Percentiles rank a stretch among this genome's conserved stretches.
These are phyloP conservation scores for Filosporella fistucella DNA, from an alignment of 495 filamentous ascomycete species.

Conservation along the genomic window DNA sequence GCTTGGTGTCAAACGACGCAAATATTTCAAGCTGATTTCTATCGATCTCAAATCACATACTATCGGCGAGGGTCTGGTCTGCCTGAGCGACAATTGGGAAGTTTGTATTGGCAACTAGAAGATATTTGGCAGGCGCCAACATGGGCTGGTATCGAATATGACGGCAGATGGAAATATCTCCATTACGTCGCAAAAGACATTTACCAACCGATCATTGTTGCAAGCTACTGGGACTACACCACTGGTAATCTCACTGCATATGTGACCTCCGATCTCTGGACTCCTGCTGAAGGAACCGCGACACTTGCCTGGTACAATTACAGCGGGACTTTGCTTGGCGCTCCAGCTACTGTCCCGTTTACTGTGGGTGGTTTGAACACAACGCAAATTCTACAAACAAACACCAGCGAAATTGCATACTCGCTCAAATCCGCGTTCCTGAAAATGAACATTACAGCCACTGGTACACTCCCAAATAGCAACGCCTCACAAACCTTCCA, in stretches of 20 bases:
- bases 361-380: slow-evolving; percentile 57
- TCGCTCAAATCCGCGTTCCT: slow-evolving; percentile 46
- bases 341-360: slow-evolving; percentile 31
- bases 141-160: slow-evolving; percentile 79
- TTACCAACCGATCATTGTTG: slow-evolving; percentile 61
- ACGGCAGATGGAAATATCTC: slow-evolving; percentile 69
- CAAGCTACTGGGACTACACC: slow-evolving; percentile 56
- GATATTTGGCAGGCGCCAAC: slow-evolving; percentile 86
- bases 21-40: slow-evolving; percentile 73
- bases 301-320: slow-evolving; percentile 30
- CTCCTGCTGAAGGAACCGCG: slow-evolving; percentile 20
- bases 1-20: slow-evolving; percentile 73
- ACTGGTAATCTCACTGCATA: slow-evolving; percentile 53
- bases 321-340: slow-evolving; percentile 16
- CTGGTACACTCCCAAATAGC: slow-evolving; percentile 49
- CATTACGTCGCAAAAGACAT: slow-evolving; percentile 74
- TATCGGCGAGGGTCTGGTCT: slow-evolving; percentile 70
- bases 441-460: slow-evolving; percentile 47
- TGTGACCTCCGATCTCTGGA: slow-evolving; percentile 55
- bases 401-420: slow-evolving; percentile 30
- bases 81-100: slow-evolving; percentile 66
- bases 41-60: slow-evolving; percentile 68
- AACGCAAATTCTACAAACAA: slow-evolving; percentile 45
- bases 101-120: slow-evolving; percentile 86
- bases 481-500: slow-evolving; percentile 42